Evolutionary conservation across 83 land plant genomes (phyloP).

Genomic region (Picea mariana): DNA sequence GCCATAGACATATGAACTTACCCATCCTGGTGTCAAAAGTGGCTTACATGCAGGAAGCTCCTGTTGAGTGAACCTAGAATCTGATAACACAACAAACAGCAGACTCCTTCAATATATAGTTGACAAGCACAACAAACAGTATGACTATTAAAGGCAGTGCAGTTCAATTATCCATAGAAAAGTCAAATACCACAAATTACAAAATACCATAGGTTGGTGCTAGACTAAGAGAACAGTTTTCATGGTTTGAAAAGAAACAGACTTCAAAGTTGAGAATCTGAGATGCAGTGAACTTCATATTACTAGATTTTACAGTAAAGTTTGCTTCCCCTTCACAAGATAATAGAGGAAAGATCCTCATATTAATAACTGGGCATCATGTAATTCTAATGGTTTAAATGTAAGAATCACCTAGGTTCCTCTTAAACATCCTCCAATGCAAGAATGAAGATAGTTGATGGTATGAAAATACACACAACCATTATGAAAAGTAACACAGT

Average conservation of each 20-base stretch:
- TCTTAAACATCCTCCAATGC: not conserved
- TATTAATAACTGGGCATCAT: not conserved
- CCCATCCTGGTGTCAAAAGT: conserved; percentile 68
- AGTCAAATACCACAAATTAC: not conserved
- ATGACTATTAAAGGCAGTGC: not conserved
- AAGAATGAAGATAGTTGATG: not conserved
- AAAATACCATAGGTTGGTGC: not conserved
- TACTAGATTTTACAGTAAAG: not conserved
- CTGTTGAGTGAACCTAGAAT: conserved; percentile 73
- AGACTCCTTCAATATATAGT: not conserved
- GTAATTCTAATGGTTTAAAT: not conserved
- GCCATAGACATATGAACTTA: conserved; percentile 15
- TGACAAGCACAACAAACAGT: not conserved
- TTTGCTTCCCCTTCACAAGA: not conserved
- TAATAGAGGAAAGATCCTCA: too few relatives aligned
- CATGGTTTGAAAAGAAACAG: not conserved
- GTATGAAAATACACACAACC: too few relatives aligned
- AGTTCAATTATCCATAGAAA: not conserved
- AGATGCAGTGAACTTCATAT: not conserved
- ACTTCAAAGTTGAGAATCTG: too few relatives aligned
- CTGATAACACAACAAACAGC: conserved; percentile 13
- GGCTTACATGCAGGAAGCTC: conserved; percentile 87
- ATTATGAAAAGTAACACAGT: too few relatives aligned
- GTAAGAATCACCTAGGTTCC: not conserved
- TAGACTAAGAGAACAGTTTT: not conserved